These are phyloP conservation scores for Penicillium paneum DNA, from an alignment of 2,329 filamentous ascomycete species.

Conservation along the genomic window DNA sequence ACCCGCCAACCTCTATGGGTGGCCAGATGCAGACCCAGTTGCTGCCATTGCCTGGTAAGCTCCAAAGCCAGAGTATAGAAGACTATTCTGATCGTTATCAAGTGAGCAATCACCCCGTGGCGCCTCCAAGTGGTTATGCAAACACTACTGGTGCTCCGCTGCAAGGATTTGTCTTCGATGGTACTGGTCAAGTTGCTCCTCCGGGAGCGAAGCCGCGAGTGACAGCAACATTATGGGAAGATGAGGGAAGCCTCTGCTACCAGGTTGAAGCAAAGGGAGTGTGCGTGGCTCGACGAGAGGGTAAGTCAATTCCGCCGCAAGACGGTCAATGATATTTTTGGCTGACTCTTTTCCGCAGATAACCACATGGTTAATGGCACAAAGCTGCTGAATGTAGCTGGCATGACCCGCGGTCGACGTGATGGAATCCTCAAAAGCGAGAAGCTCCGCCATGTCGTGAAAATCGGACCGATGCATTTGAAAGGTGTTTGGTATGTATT, in stretches of 20 bases:
- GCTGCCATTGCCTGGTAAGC: constrained; percentile 59
- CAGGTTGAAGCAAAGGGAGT: constrained; percentile 96
- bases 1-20: constrained; percentile 67
- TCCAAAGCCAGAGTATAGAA: neutral
- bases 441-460: constrained; percentile 93
- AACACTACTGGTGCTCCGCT: constrained; percentile 40
- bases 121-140: constrained; percentile 38
- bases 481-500: constrained; percentile 87
- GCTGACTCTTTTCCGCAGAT: constrained; percentile 52
- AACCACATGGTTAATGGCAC: constrained; percentile 99
- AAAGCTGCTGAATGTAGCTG: constrained; percentile 92
- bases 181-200: constrained; percentile 87
- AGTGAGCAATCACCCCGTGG: constrained; percentile 39
- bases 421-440: constrained; percentile 98
- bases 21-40: constrained; percentile 65
- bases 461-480: constrained; percentile 98
- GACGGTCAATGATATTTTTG: neutral
- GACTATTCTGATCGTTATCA: constrained; percentile 7
- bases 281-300: constrained; percentile 90
- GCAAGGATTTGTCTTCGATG: constrained; percentile 63
- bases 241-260: constrained; percentile 95
- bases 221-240: constrained; percentile 95
- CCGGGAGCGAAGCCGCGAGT: constrained; percentile 95
- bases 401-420: constrained; percentile 92
- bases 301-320: constrained; percentile 47